Base-by-base conservation (phyloP, 2,329 filamentous ascomycete species). In the Venturia oleaginea region DNA sequence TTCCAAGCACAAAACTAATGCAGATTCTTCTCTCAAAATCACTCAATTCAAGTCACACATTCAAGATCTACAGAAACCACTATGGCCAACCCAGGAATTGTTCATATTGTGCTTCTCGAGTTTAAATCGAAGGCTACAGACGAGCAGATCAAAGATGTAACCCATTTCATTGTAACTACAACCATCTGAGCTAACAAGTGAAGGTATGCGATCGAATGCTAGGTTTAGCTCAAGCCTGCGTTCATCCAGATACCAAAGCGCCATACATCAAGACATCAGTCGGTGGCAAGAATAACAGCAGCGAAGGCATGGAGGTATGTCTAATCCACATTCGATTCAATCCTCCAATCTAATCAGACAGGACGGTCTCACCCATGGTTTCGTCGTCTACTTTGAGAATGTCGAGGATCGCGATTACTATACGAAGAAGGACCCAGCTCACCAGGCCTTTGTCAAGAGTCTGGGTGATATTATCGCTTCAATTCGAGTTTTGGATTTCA, bases 391-490 rank as follows among this genome's bases (percentile, higher is more conserved):
- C 68, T 91, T 92, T 65, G 80, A 81, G 11, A 86, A 73, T 27
- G 77, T 78, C 22, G 81, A 84, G 67, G 88, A 92, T 70, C 78
- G 87, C 59, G 81, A 86, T 66, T 91, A 90, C 69, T 92, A 91
- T 71, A 74, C 88, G 7, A 74, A 82, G 62, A 75, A 84, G 37
- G 89, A 92, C 68, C 85, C 86, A 1, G 81, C 75, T 10, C 88
- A 91, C 71, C 74, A 79, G 42, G 82, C 73, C 0, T 90, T 90
- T 68, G 76, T 84, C n/a, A 76, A 80, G 64, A 80, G 75, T 67
- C 71, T 83, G 38, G 74, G 76, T 10, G 75, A 74, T 7, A 68
- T 84, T 1, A 68, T 86, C 17, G 75, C 82, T 66, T 83, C 83
- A 70, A 80, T 80, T 2, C 78, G 81, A 65, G 84, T 88, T 0